phyloP scores from a whole-genome alignment of 2,329 filamentous ascomycete species.

The Raffaelea deltoideospora region DNA sequence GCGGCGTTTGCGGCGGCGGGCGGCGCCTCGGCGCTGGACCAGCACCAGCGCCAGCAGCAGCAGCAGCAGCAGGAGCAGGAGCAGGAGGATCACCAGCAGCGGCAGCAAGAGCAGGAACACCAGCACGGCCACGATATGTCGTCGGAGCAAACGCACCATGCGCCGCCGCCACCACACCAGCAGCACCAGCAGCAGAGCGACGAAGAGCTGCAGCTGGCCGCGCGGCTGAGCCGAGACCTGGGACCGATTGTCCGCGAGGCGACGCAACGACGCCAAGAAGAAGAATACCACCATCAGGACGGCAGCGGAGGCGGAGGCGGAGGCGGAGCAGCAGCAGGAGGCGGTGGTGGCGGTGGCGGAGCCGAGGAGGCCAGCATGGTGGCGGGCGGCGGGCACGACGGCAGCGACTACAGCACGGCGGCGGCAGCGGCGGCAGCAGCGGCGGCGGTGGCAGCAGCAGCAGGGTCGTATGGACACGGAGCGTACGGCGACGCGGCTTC shows the following conservation, averaged over 20 bases:
- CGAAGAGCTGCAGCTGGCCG: constrained; percentile 42
- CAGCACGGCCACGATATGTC: background rate
- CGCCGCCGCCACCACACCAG: constrained; percentile 20
- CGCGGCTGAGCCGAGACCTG: constrained; percentile 40
- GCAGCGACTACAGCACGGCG: constrained; percentile 3
- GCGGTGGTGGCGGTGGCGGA: background rate
- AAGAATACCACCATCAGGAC: constrained; percentile 10
- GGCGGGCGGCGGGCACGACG: constrained; percentile 9
- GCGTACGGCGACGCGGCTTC: constrained; percentile 9
- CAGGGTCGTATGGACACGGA: constrained; percentile 7
- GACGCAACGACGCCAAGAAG: constrained; percentile 20
- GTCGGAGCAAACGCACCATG: constrained; percentile 2
- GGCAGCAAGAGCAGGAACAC: background rate
- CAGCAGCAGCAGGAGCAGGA: constrained; percentile 13
- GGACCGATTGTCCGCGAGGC: constrained; percentile 34
- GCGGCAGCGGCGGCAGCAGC: constrained; percentile 1
- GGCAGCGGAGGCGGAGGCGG: background rate
- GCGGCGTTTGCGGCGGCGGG: constrained; percentile 2
- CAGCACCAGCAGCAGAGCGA: constrained; percentile 29
- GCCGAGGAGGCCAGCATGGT: constrained; percentile 6
- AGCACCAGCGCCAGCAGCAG: constrained; percentile 8
- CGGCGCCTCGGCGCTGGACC: too few species aligned
- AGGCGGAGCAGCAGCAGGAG: background rate
- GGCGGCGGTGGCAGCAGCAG: constrained; percentile 12
- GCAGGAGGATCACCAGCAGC: background rate